Base-by-base conservation (phyloP, 768 basidiomycete genomes). In the Pleurotus ostreatus region DNA sequence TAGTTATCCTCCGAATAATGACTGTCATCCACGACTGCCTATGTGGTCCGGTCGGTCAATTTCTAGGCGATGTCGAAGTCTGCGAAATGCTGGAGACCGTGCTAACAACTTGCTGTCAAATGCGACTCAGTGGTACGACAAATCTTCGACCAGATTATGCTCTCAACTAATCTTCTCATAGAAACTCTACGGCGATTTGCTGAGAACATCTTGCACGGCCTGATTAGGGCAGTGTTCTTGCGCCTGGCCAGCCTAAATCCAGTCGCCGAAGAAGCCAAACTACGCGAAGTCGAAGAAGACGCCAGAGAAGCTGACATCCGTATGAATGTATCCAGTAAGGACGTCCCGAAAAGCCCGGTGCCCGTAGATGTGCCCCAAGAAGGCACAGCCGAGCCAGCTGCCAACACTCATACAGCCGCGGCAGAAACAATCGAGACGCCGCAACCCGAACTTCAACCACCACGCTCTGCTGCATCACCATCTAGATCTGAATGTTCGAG, bases 61-160 rank as follows among this genome's bases (percentile, higher is more conserved):
- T 78, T 8, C 78, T 98, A 37, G 92, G 91, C 23, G 96, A 99
- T 64, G 83, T 97, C 53, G 93, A 94, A 67, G 88, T 98, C 13
- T 99, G 97, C 67, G 97, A 98, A 72, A 94, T 99, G 88, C 75
- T 99, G 62, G 97, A 99, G 71, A 96, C 95, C 1, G 96, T 98
- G 4, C 71, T 99, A 62, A 96, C 94, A 9, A 98, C 96, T 49
- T 94, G 94, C 61, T 98, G 96, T 69, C 91, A 98, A 68, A 95
- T 97, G 83, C 80, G 97, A 55, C 76, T 98, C n/a, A 92, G 91
- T 64, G 94, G 94, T 96, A 62, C 59, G 89, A n/a, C 16, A 5
- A 57, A 53, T 56, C 1, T 46, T 6, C 8, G 4, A 23, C 3
- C 13, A 54, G 40, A 34, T 47, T 15, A 54, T 20, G 30, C 30